Conservation (phyloP, 2,329 filamentous ascomycete genomes). For the Colletotrichum neosansevieriae region DNA sequence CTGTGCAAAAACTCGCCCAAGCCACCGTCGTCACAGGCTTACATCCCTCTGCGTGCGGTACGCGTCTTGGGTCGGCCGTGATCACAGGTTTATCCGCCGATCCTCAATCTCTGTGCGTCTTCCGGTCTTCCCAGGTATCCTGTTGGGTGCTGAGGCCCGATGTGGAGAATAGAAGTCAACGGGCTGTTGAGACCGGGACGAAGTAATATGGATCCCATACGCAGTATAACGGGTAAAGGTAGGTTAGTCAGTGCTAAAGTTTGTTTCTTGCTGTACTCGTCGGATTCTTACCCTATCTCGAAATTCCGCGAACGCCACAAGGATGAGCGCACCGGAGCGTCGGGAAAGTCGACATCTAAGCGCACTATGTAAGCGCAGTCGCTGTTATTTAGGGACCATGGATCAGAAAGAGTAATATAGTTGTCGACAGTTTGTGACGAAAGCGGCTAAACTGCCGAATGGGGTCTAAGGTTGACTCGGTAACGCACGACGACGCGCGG, state of each 20-base stretch:
- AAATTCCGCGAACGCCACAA: not conserved
- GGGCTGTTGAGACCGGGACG: not conserved
- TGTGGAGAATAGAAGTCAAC: slow-evolving; percentile 9
- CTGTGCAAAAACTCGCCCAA: not conserved
- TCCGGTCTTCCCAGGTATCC: no score
- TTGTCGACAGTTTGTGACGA: no score
- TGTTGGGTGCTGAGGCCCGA: not conserved
- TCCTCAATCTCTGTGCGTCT: not conserved
- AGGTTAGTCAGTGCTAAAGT: not conserved
- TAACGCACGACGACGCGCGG: not conserved
- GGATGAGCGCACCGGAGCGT: not conserved
- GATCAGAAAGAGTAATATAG: no score
- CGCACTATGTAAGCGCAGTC: not conserved
- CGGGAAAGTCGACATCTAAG: not conserved
- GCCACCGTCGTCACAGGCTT: slow-evolving; percentile 13
- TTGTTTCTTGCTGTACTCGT: not conserved
- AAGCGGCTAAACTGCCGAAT: no score
- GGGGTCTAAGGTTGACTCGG: not conserved
- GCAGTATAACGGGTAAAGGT: not conserved
- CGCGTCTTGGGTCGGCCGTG: not conserved
- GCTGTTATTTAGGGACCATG: no score
- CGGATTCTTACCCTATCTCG: not conserved
- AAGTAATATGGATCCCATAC: not conserved
- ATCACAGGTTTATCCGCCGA: not conserved
- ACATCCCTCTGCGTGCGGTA: not conserved